Base-by-base conservation (phyloP, 2,329 filamentous ascomycete species). In the Thelonectria rubi region DNA sequence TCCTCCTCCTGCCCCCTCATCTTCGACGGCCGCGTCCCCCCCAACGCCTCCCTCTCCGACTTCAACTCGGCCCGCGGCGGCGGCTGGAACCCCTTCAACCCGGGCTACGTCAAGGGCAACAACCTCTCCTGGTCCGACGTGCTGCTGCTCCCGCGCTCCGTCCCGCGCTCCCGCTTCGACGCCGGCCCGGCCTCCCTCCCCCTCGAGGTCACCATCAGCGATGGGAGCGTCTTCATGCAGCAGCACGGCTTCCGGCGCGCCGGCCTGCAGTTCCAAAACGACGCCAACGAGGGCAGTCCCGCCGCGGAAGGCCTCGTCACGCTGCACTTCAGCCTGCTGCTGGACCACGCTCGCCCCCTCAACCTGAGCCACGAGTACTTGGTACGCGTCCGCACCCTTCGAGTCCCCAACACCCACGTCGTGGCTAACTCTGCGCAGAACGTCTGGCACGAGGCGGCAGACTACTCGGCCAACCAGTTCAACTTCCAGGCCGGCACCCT, bases 341-440 rank as follows among this genome's bases (percentile, higher is more conserved):
- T 84, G 69, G 85, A 88, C 65, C 46, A 56, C 43, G 69, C 76
- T 42, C 77, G 83, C 11, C 81, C 81, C 12, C 74, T 89, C 54
- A 88, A 89, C 76, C 74, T 84, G 55, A 83, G 82, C 8, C 87
- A 89, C 72, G 85, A 88, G 75, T 89, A 88, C 74, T 78, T 86
- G 71, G 80, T 86, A 14, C 3, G 32, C 9, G 3, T 7, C 14
- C 24, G n/a, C n/a, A n/a, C n/a, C n/a, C n/a, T n/a, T n/a, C n/a
- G n/a, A n/a, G n/a, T n/a, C n/a, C n/a, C n/a, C n/a, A n/a, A n/a
- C n/a, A n/a, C n/a, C n/a, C n/a, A n/a, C n/a, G n/a, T n/a, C n/a
- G 3, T 9, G 21, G 7, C 59, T 69, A 26, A 69, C 15, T 7
- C 12, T 0, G 0, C 32, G n/a, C 32, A 69, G 67, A 70, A 69